Evolutionary conservation across 768 basidiomycete genomes (phyloP), one percentile per base, ranked within the genome.

Genomic region (Russula sp.): DNA sequence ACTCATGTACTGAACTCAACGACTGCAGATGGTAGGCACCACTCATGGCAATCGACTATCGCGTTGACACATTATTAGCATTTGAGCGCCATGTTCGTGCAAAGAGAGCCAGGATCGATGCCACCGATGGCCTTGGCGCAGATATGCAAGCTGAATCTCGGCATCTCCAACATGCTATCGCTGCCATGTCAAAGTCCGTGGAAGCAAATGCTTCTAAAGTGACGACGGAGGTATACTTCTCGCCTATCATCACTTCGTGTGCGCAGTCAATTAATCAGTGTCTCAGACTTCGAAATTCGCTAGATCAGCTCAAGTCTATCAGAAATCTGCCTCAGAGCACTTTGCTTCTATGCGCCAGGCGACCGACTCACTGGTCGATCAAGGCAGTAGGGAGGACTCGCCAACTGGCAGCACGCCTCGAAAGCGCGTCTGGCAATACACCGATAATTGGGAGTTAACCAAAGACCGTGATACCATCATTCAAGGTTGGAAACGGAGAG

Each of bases 401-500:
- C 74, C 87, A 1, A 89, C 86, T 14, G 91, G 91, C 6, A 74
- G 74, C 57, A 93, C 91, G 3, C 92, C 92, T 39, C 83, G 82
- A 49, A 92, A 90, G 76, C 84, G 88, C 36, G 72, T 73, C 35
- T 88, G 87, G 84, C 76, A 86, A 62, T 86, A 86, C 62, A 76
- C 78, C 7, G 86, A 88, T 65, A 73, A 82, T 53, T 93, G 91
- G 89, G 79, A 83, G 45, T 73, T 88, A 60, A 90, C 89, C 7
- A 76, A 81, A 63, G 77, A 74, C 59, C 81, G 91, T 32, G 82
- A 86, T 4, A 75, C 77, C 7, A 72, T 93, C 34, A 67, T 94
- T 50, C 75, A 76, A 46, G 73, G 76, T 41, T 82, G 82, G 70
- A 74, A 74, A 53, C 73, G 70, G 22, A 69, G 69, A 41, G 59